These are phyloP conservation scores for Mucor piriformis DNA, from an alignment of 371 early-diverging fungal genomes.

Conservation along the genomic window DNA sequence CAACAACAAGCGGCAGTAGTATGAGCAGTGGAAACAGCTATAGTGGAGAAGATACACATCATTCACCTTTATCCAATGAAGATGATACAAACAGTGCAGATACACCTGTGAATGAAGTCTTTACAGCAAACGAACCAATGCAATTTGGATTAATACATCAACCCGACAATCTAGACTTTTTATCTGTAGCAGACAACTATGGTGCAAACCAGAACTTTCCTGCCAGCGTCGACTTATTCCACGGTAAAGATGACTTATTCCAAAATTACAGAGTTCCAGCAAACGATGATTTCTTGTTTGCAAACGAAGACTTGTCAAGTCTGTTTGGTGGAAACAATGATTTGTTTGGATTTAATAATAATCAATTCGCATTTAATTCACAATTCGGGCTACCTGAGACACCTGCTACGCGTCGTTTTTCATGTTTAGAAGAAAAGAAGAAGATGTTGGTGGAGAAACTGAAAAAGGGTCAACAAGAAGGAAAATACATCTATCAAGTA, in stretches of 20 bases:
- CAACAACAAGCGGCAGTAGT: conserved; percentile 15
- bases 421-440: conserved; percentile 7
- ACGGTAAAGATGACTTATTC: conserved; percentile 42
- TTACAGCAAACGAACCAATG: conserved; percentile 14
- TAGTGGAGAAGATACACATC: conserved; percentile 26
- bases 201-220: background rate
- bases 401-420: background rate
- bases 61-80: conserved; percentile 24
- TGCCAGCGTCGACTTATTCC: conserved; percentile 22
- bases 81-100: conserved; percentile 25
- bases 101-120: conserved; percentile 6
- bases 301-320: conserved; percentile 27
- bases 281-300: conserved; percentile 26
- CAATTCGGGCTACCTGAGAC: conserved; percentile 25
- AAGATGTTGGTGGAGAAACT: conserved; percentile 11
- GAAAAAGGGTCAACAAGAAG: conserved; percentile 25
- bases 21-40: conserved; percentile 23
- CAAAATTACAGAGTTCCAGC: conserved; percentile 27
- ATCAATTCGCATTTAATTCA: conserved; percentile 13
- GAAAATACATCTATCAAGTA: conserved; percentile 25
- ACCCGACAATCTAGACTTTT: background rate
- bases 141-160: conserved; percentile 22
- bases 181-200: background rate
- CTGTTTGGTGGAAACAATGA: conserved; percentile 36
- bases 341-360: conserved; percentile 26